phyloP scores from a whole-genome alignment of 192 early-diverging fungal species.

The Backusella australiensis region DNA sequence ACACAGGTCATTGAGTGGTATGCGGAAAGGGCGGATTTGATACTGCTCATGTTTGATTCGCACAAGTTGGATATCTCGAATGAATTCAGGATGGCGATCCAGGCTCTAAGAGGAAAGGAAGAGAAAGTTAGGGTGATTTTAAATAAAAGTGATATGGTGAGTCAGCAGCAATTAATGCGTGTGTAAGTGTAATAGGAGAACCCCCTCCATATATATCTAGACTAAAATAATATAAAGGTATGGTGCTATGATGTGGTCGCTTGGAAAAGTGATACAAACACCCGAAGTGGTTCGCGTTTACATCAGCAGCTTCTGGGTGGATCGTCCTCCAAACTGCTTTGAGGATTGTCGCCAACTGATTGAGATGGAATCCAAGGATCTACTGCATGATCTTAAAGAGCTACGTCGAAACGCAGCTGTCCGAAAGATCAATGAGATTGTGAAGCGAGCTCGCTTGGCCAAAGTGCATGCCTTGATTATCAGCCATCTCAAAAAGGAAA shows the following conservation, averaged over 20 bases:
- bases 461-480: constrained; percentile 77
- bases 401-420: constrained; percentile 74
- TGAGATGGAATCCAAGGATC: constrained; percentile 66
- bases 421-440: constrained; percentile 84
- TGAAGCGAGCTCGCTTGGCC: constrained; percentile 75
- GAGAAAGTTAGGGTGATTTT: constrained; percentile 81
- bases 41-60: constrained; percentile 80
- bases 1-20: constrained; percentile 80
- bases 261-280: constrained; percentile 78
- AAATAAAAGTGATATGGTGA: constrained; percentile 84
- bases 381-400: constrained; percentile 66
- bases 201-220: too few relatives aligned
- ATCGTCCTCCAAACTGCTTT: constrained; percentile 60
- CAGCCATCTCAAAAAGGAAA: constrained; percentile 68
- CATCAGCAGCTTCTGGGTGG: constrained; percentile 72
- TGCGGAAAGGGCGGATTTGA: constrained; percentile 78
- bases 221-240: constrained; percentile 38
- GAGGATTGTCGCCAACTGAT: constrained; percentile 66
- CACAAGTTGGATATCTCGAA: constrained; percentile 86
- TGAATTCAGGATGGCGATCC: constrained; percentile 77
- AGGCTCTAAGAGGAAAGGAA: constrained; percentile 69
- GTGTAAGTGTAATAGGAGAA: constrained; percentile 49
- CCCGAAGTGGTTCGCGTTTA: constrained; percentile 87
- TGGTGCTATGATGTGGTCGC: constrained; percentile 88
- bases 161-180: constrained; percentile 79